A percentile compares a stretch with the other conserved stretches of the same genome.
phyloP scores from a whole-genome alignment of 352 stramenopile species.

The Pythium aquatile region DNA sequence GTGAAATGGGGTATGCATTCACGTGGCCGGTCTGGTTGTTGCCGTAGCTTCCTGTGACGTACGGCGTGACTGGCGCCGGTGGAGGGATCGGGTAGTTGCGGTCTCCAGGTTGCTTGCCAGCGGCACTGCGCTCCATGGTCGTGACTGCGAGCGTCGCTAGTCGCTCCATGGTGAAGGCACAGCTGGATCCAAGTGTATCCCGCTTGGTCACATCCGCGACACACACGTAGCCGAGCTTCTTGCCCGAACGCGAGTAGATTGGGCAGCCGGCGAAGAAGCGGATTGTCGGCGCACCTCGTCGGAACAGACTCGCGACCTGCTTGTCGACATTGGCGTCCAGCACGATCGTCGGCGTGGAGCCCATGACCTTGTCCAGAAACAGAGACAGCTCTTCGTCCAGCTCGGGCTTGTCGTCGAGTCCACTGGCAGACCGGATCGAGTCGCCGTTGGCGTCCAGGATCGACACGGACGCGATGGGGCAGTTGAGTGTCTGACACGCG shows the following conservation, averaged over 20 bases:
- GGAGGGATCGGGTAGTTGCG: slow-evolving; percentile 28
- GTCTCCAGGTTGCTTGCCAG: slow-evolving; percentile 29
- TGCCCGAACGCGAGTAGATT: slow-evolving; percentile 68
- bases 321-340: slow-evolving; percentile 73
- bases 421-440: slow-evolving; percentile 48
- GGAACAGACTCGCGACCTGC: slow-evolving; percentile 57
- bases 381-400: slow-evolving; percentile 57
- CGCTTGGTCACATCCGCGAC: slow-evolving; percentile 75
- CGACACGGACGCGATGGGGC: slow-evolving; percentile 73
- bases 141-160: slow-evolving; percentile 74
- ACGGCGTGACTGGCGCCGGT: slow-evolving; percentile 16
- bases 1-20: slow-evolving; percentile 2
- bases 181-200: slow-evolving; percentile 68
- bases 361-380: slow-evolving; percentile 82
- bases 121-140: slow-evolving; percentile 65
- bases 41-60: slow-evolving; percentile 17
- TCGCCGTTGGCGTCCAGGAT: slow-evolving; percentile 55
- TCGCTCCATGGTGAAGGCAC: slow-evolving; percentile 77
- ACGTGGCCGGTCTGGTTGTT: slow-evolving; percentile 28
- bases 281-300: slow-evolving; percentile 40
- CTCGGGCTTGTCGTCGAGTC: slow-evolving; percentile 44
- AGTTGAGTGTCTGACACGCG: slow-evolving; percentile 78
- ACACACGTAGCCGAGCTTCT: slow-evolving; percentile 77
- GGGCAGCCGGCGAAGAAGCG: slow-evolving; percentile 78
- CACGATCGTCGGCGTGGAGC: slow-evolving; percentile 69